Evolutionary conservation across 495 filamentous ascomycete species (phyloP), one percentile per base, ranked within the genome.

Genomic region (Neurospora sp.): DNA sequence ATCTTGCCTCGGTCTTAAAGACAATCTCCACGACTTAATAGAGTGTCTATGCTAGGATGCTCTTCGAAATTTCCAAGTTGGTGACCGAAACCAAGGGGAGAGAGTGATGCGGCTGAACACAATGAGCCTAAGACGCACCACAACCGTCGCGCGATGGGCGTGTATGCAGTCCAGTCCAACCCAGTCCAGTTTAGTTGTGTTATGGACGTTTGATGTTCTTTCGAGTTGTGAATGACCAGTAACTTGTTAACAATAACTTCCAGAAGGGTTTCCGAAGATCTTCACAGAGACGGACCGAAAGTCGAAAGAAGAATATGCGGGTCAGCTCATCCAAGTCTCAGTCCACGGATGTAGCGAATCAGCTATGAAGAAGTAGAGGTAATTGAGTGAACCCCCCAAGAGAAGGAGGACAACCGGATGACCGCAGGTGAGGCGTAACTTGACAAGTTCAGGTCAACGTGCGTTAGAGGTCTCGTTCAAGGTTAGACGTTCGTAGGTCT

Each of bases 1-100:
- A 81, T 81, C 39, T 20, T 70, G 70, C n/a, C 12, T 59, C 42
- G 27, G 27, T 27, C 2, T 27, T 27, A 27, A 27, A 27, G 27
- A 27, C 27, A 27, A 27, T 27, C 27, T 27, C 27, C 27, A 27
- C 27, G 27, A 27, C 27, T 27, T 27, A 27, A 27, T 27, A 27
- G 27, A 27, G 27, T 27, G 27, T 27, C 27, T 27, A 27, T 1
- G 27, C 27, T 27, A 27, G 27, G 27, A 27, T 27, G 27, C 27
- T 27, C 27, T 27, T 27, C 27, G 27, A 27, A 27, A 27, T 27
- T 27, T 27, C 27, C 27, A 27, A 31, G 12, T 59, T 31, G 54
- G 27, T 35, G 54, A 66, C 54, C 6, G 27, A 35, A 6, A 31
- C 2, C 23, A 23, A 62, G 23, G 2, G 3, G n/a, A 46, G 18